Evolutionary conservation across 306 rosid species (phyloP).

Genomic region (Lagenaria siceraria): DNA sequence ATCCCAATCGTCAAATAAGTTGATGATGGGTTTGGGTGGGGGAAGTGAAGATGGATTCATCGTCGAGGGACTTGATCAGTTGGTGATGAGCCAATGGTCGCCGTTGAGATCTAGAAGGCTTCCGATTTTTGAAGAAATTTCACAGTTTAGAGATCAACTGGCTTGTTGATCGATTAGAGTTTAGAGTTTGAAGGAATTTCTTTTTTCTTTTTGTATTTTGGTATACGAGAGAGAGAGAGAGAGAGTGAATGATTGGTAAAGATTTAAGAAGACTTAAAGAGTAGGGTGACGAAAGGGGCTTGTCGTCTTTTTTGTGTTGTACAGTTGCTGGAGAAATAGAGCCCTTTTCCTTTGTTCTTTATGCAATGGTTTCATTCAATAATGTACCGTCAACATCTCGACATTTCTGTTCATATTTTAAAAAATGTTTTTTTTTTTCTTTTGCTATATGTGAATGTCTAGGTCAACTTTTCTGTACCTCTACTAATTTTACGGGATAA

Average conservation of each 20-base stretch:
- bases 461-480: too few relatives aligned
- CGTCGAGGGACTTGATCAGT: conserved; percentile 54
- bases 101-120: conserved; percentile 61
- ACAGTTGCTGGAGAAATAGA: background rate
- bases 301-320: background rate
- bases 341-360: background rate
- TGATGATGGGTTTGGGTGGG: background rate
- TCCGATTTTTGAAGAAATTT: conserved; percentile 83
- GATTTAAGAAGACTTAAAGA: background rate
- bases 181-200: too few relatives aligned
- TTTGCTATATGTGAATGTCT: too few relatives aligned
- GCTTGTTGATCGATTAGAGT: conserved; percentile 34
- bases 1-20: conserved; percentile 11
- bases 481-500: too few relatives aligned
- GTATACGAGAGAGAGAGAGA: background rate
- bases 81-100: conserved; percentile 36
- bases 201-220: background rate
- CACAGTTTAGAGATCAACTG: conserved; percentile 62
- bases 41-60: conserved; percentile 22
- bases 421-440: too few relatives aligned
- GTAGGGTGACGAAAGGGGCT: background rate
- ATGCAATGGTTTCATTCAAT: background rate
- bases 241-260: background rate
- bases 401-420: too few relatives aligned
- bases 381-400: background rate